These are phyloP conservation scores for Canavalia gladiata DNA, from an alignment of 306 rosid species.

Conservation along the genomic window DNA sequence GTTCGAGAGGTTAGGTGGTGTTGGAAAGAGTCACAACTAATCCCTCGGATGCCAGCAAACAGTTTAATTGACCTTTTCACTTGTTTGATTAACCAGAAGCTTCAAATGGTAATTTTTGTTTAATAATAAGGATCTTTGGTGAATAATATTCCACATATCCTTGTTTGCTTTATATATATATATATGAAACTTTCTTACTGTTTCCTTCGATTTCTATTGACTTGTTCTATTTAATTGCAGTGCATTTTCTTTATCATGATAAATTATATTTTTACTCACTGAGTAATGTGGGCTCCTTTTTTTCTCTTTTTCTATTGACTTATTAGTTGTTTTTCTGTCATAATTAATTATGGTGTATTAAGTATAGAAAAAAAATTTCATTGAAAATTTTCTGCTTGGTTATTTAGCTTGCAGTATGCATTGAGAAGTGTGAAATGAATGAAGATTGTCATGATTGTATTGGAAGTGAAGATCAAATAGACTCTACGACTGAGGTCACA, in stretches of 20 bases:
- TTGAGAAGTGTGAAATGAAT: slow-evolving; percentile 63
- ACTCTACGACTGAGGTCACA: slow-evolving; percentile 62
- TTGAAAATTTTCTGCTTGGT: slow-evolving; percentile 41
- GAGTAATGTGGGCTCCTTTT: background rate
- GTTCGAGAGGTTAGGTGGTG: slow-evolving; percentile 86
- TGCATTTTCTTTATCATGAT: slow-evolving; percentile 1
- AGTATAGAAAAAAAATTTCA: background rate
- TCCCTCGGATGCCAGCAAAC: slow-evolving; percentile 72
- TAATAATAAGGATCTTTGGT: slow-evolving; percentile 38
- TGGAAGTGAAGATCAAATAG: slow-evolving; percentile 67
- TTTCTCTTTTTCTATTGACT: background rate
- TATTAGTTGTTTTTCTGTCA: background rate
- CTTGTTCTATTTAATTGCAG: slow-evolving; percentile 7
- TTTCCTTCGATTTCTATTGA: background rate
- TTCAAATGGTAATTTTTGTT: slow-evolving; percentile 69
- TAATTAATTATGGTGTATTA: slow-evolving; percentile 2
- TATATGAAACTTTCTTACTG: background rate
- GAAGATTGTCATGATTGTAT: slow-evolving; percentile 83
- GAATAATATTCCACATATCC: background rate
- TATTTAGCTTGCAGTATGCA: slow-evolving; percentile 82
- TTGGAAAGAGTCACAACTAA: slow-evolving; percentile 85
- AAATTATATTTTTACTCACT: background rate
- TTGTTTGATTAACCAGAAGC: slow-evolving; percentile 81
- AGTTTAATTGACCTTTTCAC: slow-evolving; percentile 79
- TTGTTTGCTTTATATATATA: slow-evolving; percentile 5